Conservation (phyloP, 179 eudicot genomes). For the Corrigiola litoralis region DNA sequence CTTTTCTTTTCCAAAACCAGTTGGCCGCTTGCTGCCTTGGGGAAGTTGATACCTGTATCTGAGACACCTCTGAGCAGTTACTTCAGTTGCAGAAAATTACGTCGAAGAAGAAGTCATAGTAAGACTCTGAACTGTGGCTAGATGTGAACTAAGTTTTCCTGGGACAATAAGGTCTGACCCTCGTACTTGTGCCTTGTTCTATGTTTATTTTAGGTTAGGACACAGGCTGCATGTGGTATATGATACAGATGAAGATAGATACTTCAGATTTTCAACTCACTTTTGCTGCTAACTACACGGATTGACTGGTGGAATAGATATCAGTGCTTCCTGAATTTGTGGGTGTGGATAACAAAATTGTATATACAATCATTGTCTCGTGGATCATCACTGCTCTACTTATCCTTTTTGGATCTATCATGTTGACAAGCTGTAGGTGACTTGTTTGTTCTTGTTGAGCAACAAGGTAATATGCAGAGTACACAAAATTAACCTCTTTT, state of each 20-base stretch:
- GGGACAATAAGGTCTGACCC: too few relatives aligned
- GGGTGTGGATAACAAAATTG: background rate
- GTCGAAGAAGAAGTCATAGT: conserved; percentile 22
- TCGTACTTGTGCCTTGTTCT: too few relatives aligned
- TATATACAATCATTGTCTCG: too few relatives aligned
- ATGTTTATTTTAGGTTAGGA: background rate
- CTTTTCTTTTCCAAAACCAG: conserved; percentile 30
- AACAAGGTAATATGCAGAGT: too few relatives aligned
- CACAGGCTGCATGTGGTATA: background rate
- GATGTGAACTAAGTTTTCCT: too few relatives aligned
- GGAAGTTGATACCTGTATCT: conserved; percentile 74
- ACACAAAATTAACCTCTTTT: too few relatives aligned
- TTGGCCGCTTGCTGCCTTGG: conserved; percentile 84
- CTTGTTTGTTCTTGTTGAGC: too few relatives aligned
- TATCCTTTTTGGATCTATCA: background rate
- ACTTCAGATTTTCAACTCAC: conserved; percentile 3
- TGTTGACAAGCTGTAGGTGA: background rate
- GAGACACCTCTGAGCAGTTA: conserved; percentile 48
- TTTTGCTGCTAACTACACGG: conserved; percentile 7
- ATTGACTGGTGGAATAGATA: background rate
- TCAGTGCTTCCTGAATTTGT: background rate
- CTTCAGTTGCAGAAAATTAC: conserved; percentile 24
- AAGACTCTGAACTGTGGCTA: conserved; percentile 16
- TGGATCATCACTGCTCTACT: too few relatives aligned
- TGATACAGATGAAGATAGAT: background rate